A percentile compares a stretch with the other conserved stretches of the same genome.
Evolutionary conservation across 2,329 filamentous ascomycete species (phyloP).

Genomic region (Hypoxylon sp.): DNA sequence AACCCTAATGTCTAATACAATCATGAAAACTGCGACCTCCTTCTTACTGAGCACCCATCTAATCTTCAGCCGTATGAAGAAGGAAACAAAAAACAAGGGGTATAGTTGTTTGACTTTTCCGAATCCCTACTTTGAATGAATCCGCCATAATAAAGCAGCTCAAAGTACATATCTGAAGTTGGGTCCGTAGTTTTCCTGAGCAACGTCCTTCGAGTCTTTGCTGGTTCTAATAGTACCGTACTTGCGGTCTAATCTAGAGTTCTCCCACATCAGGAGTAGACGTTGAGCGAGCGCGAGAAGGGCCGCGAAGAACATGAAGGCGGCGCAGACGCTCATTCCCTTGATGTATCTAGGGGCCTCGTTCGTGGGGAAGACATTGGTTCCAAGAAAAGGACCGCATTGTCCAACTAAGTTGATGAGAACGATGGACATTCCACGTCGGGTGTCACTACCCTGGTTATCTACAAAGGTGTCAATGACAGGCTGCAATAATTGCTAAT

Average conservation of each 20-base stretch:
- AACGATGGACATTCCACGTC: constrained; percentile 50
- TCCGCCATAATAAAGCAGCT: not conserved
- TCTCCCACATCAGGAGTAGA: constrained; percentile 46
- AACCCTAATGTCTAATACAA: not conserved
- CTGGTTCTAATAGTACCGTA: constrained; percentile 34
- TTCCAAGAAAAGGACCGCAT: constrained; percentile 51
- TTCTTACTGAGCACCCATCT: not conserved
- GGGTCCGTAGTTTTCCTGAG: constrained; percentile 47
- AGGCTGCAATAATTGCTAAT: not conserved
- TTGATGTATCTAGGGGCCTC: constrained; percentile 45
- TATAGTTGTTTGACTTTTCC: not conserved
- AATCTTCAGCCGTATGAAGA: not conserved
- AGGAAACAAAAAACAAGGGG: constrained; percentile 4
- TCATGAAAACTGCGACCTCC: not conserved
- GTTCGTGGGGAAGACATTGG: constrained; percentile 45
- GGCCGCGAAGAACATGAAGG: constrained; percentile 51
- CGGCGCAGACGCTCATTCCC: constrained; percentile 52
- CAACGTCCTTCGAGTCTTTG: constrained; percentile 25
- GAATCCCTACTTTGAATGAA: not conserved
- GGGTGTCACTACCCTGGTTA: constrained; percentile 51
- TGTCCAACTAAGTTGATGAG: constrained; percentile 52
- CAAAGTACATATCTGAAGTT: constrained; percentile 48
- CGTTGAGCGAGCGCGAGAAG: constrained; percentile 46
- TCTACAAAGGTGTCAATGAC: constrained; percentile 40
- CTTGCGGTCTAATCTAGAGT: constrained; percentile 46